Percentiles rank a stretch among this genome's conserved stretches.
Evolutionary conservation across 2,329 filamentous ascomycete species (phyloP).

Genomic region (Claviceps monticola): DNA sequence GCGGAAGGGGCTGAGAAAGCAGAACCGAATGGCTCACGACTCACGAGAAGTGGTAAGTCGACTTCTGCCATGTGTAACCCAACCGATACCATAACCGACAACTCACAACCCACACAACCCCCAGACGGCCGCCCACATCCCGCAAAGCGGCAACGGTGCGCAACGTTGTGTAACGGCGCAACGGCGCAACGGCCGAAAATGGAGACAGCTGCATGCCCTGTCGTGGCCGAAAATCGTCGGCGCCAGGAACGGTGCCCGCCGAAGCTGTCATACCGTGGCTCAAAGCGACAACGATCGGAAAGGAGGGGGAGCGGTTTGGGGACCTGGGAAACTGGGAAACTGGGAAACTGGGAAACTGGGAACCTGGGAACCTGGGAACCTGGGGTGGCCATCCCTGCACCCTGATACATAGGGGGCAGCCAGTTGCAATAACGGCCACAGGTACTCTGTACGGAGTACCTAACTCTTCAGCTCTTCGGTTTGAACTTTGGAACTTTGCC

Average conservation of each 20-base stretch:
- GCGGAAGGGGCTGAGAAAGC: too few species aligned
- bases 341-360: too few species aligned
- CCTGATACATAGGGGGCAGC: too few species aligned
- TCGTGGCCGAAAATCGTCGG: slow-evolving; percentile 2
- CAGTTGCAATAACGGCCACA: too few species aligned
- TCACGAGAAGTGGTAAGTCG: background rate
- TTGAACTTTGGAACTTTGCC: too few species aligned
- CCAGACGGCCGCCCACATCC: background rate
- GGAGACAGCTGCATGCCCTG: background rate
- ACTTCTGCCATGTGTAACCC: background rate
- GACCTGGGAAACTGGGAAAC: too few species aligned
- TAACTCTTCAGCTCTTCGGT: too few species aligned
- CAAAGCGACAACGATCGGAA: background rate
- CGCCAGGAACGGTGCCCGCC: background rate
- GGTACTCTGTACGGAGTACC: too few species aligned
- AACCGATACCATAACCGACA: background rate
- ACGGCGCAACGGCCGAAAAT: background rate
- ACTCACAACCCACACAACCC: background rate
- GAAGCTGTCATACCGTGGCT: background rate
- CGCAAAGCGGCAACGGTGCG: background rate
- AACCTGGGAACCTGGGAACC: too few species aligned
- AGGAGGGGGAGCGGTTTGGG: background rate
- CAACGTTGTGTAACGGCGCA: background rate
- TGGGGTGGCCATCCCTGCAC: too few species aligned
- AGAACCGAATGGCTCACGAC: too few species aligned